These are phyloP conservation scores for Gentiana straminea DNA, from an alignment of 257 asterid genomes.

Conservation along the genomic window DNA sequence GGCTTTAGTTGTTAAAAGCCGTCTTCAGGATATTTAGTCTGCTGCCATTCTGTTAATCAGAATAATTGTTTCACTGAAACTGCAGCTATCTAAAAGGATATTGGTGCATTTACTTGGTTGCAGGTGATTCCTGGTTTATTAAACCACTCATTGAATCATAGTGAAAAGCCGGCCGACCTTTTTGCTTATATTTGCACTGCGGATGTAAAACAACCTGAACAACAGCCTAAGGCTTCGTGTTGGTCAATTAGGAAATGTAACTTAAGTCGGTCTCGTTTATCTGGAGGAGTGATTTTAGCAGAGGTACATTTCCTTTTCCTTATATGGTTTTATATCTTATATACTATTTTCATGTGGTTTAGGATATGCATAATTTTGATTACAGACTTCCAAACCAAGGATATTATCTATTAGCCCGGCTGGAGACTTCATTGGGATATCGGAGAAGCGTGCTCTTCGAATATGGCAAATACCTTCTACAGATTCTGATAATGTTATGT, in stretches of 20 bases:
- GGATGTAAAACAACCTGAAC: conserved; percentile 20
- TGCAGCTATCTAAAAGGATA: not conserved
- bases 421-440: conserved; percentile 57
- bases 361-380: conserved; percentile 2
- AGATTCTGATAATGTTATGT: conserved; percentile 40
- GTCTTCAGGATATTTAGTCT: too few relatives aligned
- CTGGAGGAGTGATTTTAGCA: conserved; percentile 53
- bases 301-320: conserved; percentile 34
- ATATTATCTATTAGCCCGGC: conserved; percentile 40
- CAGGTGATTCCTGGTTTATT: conserved; percentile 79
- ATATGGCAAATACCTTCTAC: conserved; percentile 74
- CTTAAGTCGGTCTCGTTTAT: conserved; percentile 51
- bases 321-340: not conserved
- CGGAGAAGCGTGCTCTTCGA: conserved; percentile 49
- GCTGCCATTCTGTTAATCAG: not conserved
- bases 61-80: not conserved
- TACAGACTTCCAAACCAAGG: conserved; percentile 44
- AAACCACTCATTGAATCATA: conserved; percentile 25
- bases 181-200: conserved; percentile 45
- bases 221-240: conserved; percentile 7
- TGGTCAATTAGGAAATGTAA: conserved; percentile 64
- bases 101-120: conserved; percentile 4
- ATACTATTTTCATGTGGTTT: conserved; percentile 3
- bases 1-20: too few relatives aligned
- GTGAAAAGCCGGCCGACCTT: conserved; percentile 27